Percentiles rank a stretch among this genome's conserved stretches.
Evolutionary conservation across 108 stramenopile genomes (phyloP).

Genomic region (Cyclotella distinguenda): DNA sequence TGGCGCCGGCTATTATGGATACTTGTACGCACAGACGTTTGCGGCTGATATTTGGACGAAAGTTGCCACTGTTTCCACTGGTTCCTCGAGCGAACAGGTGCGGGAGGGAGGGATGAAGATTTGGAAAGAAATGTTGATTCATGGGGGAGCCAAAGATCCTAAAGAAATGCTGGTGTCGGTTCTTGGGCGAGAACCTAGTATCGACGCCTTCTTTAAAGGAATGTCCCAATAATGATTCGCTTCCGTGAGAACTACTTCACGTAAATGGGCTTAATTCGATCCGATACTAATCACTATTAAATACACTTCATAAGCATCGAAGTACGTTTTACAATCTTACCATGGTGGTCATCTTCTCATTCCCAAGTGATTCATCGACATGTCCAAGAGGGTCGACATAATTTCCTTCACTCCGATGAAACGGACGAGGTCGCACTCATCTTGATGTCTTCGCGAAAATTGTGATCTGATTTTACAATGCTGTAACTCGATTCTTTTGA

Average conservation of each 20-base stretch:
- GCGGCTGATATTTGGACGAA: constrained; percentile 79
- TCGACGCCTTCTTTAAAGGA: constrained; percentile 48
- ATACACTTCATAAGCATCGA: too few relatives aligned
- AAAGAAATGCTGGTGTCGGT: constrained; percentile 68
- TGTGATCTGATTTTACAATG: too few relatives aligned
- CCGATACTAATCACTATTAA: too few relatives aligned
- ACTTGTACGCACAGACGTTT: constrained; percentile 82
- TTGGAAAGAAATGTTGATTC: constrained; percentile 81
- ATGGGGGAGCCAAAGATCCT: constrained; percentile 82
- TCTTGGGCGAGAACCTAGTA: constrained; percentile 57
- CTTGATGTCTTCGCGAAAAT: constrained; percentile 40
- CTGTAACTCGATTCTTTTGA: too few relatives aligned
- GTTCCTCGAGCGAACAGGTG: constrained; percentile 10
- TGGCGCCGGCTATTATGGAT: constrained; percentile 87
- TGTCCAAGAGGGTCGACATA: constrained; percentile 65
- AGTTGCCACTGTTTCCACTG: constrained; percentile 37
- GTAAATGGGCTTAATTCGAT: too few relatives aligned
- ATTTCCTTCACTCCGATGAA: constrained; percentile 78
- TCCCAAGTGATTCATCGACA: constrained; percentile 23
- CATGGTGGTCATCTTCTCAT: too few relatives aligned
- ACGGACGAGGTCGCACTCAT: constrained; percentile 30
- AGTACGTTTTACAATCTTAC: too few relatives aligned
- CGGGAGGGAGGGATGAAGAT: constrained; percentile 54
- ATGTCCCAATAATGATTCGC: constrained; percentile 1
- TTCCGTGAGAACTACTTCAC: too few relatives aligned